These are phyloP conservation scores for Globisporangium abappressorium DNA, from an alignment of 352 stramenopile species.

Conservation along the genomic window DNA sequence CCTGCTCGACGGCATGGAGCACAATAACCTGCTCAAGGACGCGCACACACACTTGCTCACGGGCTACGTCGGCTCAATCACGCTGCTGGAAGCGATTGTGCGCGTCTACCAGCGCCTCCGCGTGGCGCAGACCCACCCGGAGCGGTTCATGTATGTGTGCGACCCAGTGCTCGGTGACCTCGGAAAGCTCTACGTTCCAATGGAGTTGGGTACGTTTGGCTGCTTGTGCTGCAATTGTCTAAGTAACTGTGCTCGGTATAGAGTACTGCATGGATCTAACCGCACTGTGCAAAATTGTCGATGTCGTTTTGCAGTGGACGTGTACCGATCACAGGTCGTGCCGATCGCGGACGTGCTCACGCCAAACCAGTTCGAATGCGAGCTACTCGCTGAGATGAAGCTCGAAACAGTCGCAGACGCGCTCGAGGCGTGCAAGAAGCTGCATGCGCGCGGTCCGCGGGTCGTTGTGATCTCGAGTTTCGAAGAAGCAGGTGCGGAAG, in stretches of 20 bases:
- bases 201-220: conserved; percentile 59
- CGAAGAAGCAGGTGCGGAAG: conserved; percentile 40
- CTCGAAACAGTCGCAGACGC: conserved; percentile 65
- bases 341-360: conserved; percentile 83
- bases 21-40: conserved; percentile 62
- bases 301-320: conserved; percentile 44
- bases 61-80: conserved; percentile 73
- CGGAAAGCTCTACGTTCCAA: conserved; percentile 76
- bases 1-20: conserved; percentile 73
- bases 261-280: conserved; percentile 4
- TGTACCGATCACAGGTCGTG: conserved; percentile 76
- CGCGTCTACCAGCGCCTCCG: conserved; percentile 57
- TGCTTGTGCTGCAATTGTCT: not conserved
- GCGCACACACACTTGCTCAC: conserved; percentile 81
- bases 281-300: not conserved
- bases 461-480: conserved; percentile 87
- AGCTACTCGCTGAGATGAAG: conserved; percentile 71
- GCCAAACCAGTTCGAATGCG: conserved; percentile 86
- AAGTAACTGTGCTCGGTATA: not conserved
- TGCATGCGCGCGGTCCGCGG: conserved; percentile 65
- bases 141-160: conserved; percentile 72
- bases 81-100: conserved; percentile 70
- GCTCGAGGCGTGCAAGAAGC: conserved; percentile 64
- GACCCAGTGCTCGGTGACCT: conserved; percentile 83
- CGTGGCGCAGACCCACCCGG: conserved; percentile 45